Base-by-base conservation (phyloP, 2,329 filamentous ascomycete genomes). In the Aspergillus fumigatiaffinis region DNA sequence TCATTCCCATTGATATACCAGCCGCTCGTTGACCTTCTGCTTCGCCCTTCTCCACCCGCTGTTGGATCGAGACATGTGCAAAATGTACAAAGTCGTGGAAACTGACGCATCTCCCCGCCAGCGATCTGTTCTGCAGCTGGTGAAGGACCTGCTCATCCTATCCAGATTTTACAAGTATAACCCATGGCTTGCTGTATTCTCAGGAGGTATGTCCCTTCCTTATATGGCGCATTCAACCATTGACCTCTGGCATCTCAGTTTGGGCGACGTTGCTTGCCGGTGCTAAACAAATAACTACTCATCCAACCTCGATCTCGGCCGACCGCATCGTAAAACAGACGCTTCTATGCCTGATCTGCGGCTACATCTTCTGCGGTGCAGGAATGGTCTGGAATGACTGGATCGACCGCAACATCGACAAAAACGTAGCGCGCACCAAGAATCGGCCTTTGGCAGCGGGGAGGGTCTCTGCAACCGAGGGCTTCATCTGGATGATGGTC, bases 311-410 rank as follows among this genome's bases (percentile, higher is more conserved):
- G 26, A 57, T 50, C 10, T 48, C 59, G 12, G 4, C 29, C n/a
- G 3, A 21, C 12, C 46, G 51, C 32, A 60, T 70, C 10, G 60
- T 70, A 48, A 32, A 53, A 8, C 67, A 68, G 32, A 62, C 64
- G 1, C 54, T 58, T 5, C 53, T 69, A 46, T 62, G 60, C 32
- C 65, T 68, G 25, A 26, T 65, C 14, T 60, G 62, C 35, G 59
- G 63, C 2, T 69, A 66, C 46, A 32, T 67, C 1, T 69, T 69
- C 41, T 68, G 66, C 44, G 68, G 68, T 5, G 68, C 68, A 1
- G 68, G 67, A 8, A 70, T 69, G 66, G 68, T 68, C 2, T 70
- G 68, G 68, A 69, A 70, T 41, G 68, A 70, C 55, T 68, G 61
- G 59, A 60, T 70, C 5, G 68, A 70, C 49, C 66, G 64, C 2